Base-by-base conservation (phyloP, 768 basidiomycete genomes). In the Exidia glandulosa region DNA sequence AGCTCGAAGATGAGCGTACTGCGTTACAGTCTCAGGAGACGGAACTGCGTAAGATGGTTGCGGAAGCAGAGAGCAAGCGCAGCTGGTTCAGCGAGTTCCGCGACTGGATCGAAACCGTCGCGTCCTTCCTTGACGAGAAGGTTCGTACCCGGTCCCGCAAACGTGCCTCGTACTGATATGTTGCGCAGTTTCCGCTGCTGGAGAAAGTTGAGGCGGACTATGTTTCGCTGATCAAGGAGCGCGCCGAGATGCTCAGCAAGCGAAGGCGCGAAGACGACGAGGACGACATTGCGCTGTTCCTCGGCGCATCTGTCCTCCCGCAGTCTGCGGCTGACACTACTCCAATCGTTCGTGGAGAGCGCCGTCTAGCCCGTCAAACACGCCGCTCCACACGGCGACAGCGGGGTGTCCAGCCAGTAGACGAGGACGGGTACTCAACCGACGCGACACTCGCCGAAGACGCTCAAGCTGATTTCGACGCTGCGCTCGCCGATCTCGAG, bases 71-170 rank as follows among this genome's bases (percentile, higher is more conserved):
- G 68, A 79, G 74, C 50, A 92, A 93, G 72, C 75, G 89, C 55
- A 82, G 83, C 19, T 94, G 91, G 90, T 92, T 93, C 65, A 75
- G 73, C 12, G 79, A 80, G 57, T 89, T 94, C 74, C 79, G 75
- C 58, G 87, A 90, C 36, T 90, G 88, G 86, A 72, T 90, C 0
- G 91, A 93, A 70, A 81, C 81, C 61, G 81, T 93, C 6, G 91
- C 88, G 3, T 80, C 80, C n/a, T 93, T 94, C 70, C 74, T 94
- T 23, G 91, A 94, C 66, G 88, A 89, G 73, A 94, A 94, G 83
- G 90, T 88, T n/a, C n/a, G n/a, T n/a, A n/a, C n/a, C n/a, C n/a
- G n/a, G n/a, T n/a, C n/a, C n/a, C n/a, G n/a, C n/a, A n/a, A n/a
- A n/a, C n/a, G n/a, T n/a, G n/a, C n/a, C 33, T 23, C n/a, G 34